These are phyloP conservation scores for Fusarium temperatum DNA, from an alignment of 2,329 filamentous ascomycete genomes.

Conservation along the genomic window DNA sequence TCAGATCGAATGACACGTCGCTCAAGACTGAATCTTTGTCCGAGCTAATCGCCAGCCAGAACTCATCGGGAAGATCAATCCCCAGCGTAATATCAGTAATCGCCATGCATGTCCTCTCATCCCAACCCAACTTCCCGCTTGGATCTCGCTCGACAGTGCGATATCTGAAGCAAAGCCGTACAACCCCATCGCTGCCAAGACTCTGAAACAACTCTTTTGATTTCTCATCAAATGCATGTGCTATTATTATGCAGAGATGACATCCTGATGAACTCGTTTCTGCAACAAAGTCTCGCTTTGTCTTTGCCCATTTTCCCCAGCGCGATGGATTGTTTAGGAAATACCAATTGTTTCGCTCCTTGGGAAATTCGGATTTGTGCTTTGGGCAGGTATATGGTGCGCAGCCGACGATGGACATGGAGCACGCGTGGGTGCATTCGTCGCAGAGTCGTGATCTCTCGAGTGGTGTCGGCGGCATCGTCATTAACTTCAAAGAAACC, in stretches of 20 bases:
- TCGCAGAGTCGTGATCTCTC: neutral
- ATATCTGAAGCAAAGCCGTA: neutral
- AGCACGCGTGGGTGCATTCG: neutral
- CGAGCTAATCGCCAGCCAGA: neutral
- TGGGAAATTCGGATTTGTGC: neutral
- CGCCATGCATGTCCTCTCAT: neutral
- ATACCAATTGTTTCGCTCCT: neutral
- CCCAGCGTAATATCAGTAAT: neutral
- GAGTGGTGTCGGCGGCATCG: neutral
- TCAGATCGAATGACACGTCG: neutral
- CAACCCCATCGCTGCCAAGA: neutral
- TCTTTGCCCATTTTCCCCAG: constrained; percentile 1
- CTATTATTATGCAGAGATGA: neutral
- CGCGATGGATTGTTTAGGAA: neutral
- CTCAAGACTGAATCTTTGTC: neutral
- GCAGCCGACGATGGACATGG: neutral
- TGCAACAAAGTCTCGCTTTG: neutral
- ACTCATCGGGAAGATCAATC: neutral
- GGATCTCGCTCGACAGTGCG: neutral
- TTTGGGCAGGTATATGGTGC: neutral
- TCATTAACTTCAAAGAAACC: rapidly evolving
- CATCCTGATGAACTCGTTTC: neutral
- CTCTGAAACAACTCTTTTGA: neutral
- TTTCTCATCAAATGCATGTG: neutral
- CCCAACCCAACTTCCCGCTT: neutral